Evolutionary conservation across 73 alveolate genomes (phyloP), one percentile per base, ranked within the genome.

Genomic region (Uronychia setigera): DNA sequence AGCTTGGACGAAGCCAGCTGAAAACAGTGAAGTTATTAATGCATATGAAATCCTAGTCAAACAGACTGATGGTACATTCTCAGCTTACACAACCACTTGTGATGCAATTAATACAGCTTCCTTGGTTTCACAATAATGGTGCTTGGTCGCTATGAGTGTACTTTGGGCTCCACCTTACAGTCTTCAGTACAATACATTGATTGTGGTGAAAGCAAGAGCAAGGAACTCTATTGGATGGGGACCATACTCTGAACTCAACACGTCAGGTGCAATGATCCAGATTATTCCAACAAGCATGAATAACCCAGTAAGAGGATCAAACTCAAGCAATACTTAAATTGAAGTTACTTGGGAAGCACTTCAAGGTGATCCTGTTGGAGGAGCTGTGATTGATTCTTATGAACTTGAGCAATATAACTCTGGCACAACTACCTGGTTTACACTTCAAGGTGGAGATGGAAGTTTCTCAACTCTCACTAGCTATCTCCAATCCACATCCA

Each of bases 141-240:
- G 79, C 31, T n/a, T 67, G 28, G 79, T 67, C 31, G 34, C 79
- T 14, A 67, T 67, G 79, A 13, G 31, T 9, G 28, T 32, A 14
- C 28, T 67, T n/a, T n/a, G n/a, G n/a, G n/a, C n/a, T n/a, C n/a
- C 85, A n/a, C 27, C 80, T 29, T 78, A 84, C 35, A 30, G 28
- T 30, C 27, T 67, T 67, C 34, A 29, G 32, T 67, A 14, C 31
- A 26, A 67, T 29, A 1, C 19, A 67, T 67, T 67, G 27, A 67
- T 67, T 67, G 80, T 67, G 27, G 80, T 67, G 27, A 67, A 67
- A 67, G 27, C 27, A 13, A 13, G 86, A 81, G 93, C 89, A 0
- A 13, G 30, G 78, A 87, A 87, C 35, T 27, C 34, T 34, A 67
- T 77, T 81, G 93, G 93, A 0, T 87, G 93, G 93, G 88, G 89